Evolutionary conservation across 225 moss, liverwort and hornwort species (phyloP).

Genomic region (Takakia lepidozioides): DNA sequence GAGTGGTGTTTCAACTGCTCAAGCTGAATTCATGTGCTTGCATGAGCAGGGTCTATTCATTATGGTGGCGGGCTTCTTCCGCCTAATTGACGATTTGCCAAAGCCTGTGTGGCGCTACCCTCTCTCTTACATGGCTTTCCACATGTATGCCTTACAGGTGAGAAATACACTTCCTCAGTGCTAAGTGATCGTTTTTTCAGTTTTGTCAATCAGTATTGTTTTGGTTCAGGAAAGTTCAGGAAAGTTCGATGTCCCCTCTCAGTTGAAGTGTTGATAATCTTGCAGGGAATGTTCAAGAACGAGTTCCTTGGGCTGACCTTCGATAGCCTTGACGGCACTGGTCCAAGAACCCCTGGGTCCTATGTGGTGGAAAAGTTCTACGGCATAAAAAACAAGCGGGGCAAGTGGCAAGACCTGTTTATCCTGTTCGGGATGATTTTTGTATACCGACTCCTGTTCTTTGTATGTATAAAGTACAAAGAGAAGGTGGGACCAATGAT

Average conservation of each 20-base stretch:
- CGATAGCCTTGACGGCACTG: slow-evolving; percentile 12
- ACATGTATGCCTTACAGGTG: slow-evolving; percentile 55
- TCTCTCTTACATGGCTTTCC: slow-evolving; percentile 48
- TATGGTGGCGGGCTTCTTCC: slow-evolving; percentile 52
- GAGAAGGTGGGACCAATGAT: slow-evolving; percentile 15
- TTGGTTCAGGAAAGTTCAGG: no score
- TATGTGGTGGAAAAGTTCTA: slow-evolving; percentile 22
- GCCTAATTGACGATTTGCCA: slow-evolving; percentile 27
- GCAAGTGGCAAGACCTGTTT: slow-evolving; percentile 29
- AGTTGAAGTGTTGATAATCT: no score
- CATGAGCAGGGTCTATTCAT: slow-evolving; percentile 8
- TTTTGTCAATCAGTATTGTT: no score
- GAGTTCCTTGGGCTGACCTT: no score
- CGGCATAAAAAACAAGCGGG: slow-evolving; percentile 15
- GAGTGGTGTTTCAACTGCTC: no score
- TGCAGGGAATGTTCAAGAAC: no score
- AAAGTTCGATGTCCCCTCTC: no score
- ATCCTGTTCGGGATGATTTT: slow-evolving; percentile 22
- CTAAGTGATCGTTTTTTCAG: no score
- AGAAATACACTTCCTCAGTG: no score
- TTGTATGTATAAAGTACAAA: slow-evolving; percentile 27
- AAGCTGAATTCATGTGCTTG: no score
- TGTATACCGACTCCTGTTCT: slow-evolving; percentile 31
- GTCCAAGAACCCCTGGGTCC: slow-evolving; percentile 12
- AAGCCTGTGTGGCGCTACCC: slow-evolving; percentile 54